phyloP scores from a whole-genome alignment of 2,329 filamentous ascomycete genomes.

The Stemphylium lycopersici region DNA sequence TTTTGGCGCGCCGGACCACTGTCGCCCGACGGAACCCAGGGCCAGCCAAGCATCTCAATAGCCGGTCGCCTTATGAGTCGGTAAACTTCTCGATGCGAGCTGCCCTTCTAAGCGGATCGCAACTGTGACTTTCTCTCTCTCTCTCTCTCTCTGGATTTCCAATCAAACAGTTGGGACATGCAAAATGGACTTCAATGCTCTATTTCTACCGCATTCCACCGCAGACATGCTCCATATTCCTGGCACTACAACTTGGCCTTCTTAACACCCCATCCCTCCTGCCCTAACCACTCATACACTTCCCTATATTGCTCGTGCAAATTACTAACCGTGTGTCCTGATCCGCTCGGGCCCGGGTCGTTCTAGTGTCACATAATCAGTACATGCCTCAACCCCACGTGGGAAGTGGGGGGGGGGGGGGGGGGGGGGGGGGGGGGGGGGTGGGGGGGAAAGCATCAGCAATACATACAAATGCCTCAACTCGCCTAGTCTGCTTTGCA shows the following conservation, averaged over 20 bases:
- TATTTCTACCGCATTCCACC: too few relatives aligned
- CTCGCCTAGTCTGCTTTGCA: slow-evolving; percentile 57
- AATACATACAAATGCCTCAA: slow-evolving; percentile 48
- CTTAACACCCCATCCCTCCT: slow-evolving; percentile 56
- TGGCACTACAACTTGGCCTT: slow-evolving; percentile 12
- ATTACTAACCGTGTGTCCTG: slow-evolving; percentile 57
- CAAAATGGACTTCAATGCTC: too few relatives aligned
- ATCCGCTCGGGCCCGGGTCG: slow-evolving; percentile 59
- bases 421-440: too few relatives aligned
- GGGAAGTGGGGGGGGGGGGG: too few relatives aligned
- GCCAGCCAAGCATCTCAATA: slow-evolving; percentile 17
- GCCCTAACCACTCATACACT: slow-evolving; percentile 56
- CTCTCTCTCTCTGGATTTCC: neutral
- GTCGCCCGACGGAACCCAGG: slow-evolving; percentile 16
- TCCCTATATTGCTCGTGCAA: slow-evolving; percentile 52
- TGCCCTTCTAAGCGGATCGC: neutral
- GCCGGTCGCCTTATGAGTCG: neutral
- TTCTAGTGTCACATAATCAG: slow-evolving; percentile 34
- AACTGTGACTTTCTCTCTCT: neutral
- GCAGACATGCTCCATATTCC: neutral
- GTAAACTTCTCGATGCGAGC: neutral
- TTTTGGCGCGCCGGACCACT: slow-evolving; percentile 21
- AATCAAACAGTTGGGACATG: too few relatives aligned
- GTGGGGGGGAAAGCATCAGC: neutral
- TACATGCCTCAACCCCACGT: neutral